Base-by-base conservation (phyloP, 257 asterid species). In the Solanum rostratum region DNA sequence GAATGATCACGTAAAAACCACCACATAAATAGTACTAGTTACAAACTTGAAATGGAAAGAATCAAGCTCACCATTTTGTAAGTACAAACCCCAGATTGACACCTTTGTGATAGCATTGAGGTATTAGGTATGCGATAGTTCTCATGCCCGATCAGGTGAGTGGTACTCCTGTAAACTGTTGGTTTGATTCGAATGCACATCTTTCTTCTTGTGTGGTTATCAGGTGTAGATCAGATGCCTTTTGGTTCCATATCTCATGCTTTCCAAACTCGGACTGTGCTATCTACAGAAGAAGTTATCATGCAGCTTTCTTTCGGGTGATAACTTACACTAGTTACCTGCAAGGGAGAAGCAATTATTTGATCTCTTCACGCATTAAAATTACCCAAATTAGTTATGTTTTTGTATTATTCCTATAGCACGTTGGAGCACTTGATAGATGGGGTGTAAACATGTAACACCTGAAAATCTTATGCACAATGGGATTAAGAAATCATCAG, bases 291-390 rank as follows among this genome's bases (percentile, higher is more conserved):
- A 70, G 97, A 92, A 71, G 94, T 92, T 76, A 96, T 71, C 98
- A 96, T 96, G 88, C 98, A 93, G 79, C 89, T 92, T 27, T 93
- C 99, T 86, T 90, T 94, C 0, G 98, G 98, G 91, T 96, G 99
- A 89, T 92, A 96, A 87, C 97, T 96, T 20, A 92, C 99, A 60
- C 98, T 96, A 37, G 98, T 94, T 80, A 96, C 99, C 99, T 96
- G 92, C 84, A 53, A 74, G 33, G 79, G 86, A 70, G 55, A 80
- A 70, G 60, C 43, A 86, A 37, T 37, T 60, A 53, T 22, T 29
- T 49, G 33, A 68, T 68, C 78, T 68, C 50, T 68, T 49, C 27
- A 27, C n/a, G 22, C 45, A 49, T 27, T 74, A 29, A 27, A 27
- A 76, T 46, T 49, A 46, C 60, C 81, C 81, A 46, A 46, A 49